These are phyloP conservation scores for Phlebiopsis gigantea DNA, from an alignment of 768 basidiomycete genomes.

Conservation along the genomic window DNA sequence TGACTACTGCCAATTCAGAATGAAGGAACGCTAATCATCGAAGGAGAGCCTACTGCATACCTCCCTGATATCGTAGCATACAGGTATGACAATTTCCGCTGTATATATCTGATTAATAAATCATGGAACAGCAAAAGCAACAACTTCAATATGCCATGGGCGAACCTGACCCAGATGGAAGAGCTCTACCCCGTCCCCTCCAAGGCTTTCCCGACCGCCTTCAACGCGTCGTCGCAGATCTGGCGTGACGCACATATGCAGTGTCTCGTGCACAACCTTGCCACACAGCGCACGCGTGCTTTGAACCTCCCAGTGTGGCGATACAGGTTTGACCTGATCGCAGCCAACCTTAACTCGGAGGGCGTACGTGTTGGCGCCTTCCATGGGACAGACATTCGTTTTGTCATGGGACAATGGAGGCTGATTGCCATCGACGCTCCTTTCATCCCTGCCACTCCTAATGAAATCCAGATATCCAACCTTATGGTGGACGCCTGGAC, in stretches of 20 bases:
- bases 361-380: slow-evolving; percentile 20
- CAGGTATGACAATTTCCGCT: slow-evolving; percentile 3
- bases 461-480: slow-evolving; percentile 20
- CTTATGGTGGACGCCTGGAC: slow-evolving; percentile 26
- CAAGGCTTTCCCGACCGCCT: slow-evolving; percentile 14
- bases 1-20: slow-evolving; percentile 8
- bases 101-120: background rate
- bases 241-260: slow-evolving; percentile 25
- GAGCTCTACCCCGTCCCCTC: slow-evolving; percentile 20
- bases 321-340: slow-evolving; percentile 22
- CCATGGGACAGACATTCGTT: slow-evolving; percentile 23
- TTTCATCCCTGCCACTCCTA: slow-evolving; percentile 20
- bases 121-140: slow-evolving; percentile 15
- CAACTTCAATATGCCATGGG: slow-evolving; percentile 23
- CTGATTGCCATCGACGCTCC: slow-evolving; percentile 15
- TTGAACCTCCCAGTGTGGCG: slow-evolving; percentile 23
- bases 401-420: slow-evolving; percentile 22
- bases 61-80: slow-evolving; percentile 17
- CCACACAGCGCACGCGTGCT: slow-evolving; percentile 16
- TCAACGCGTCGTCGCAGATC: slow-evolving; percentile 22
- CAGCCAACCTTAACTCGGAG: slow-evolving; percentile 20
- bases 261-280: slow-evolving; percentile 21
- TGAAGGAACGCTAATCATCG: slow-evolving; percentile 22
- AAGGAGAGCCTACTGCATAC: slow-evolving; percentile 22
- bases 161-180: slow-evolving; percentile 17